Evolutionary conservation across 2,329 filamentous ascomycete species (phyloP).

Genomic region (Scorias spongiosa): DNA sequence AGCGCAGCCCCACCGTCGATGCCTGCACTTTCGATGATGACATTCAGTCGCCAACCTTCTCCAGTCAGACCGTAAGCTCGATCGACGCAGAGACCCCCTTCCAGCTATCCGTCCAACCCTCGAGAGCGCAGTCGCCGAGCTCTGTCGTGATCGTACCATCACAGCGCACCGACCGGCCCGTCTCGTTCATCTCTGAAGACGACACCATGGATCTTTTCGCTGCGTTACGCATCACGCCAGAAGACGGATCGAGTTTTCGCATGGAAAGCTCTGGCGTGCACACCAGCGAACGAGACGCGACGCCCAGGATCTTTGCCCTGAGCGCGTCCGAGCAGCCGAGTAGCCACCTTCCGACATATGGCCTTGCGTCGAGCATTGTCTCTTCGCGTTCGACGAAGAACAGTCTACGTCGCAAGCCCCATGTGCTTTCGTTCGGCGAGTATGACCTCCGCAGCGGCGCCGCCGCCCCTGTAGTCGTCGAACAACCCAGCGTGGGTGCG

Average conservation of each 20-base stretch:
- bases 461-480: neutral
- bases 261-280: no score
- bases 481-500: neutral
- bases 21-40: slow-evolving; percentile 2
- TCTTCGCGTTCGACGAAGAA: neutral
- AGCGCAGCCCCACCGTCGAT: neutral
- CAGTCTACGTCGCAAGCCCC: neutral
- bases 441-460: neutral
- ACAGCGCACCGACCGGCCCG: neutral
- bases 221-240: neutral
- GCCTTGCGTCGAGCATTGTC: neutral
- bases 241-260: no score
- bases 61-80: slow-evolving; percentile 17
- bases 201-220: neutral
- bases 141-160: neutral
- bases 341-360: neutral
- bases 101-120: slow-evolving; percentile 8
- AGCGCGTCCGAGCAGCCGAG: neutral
- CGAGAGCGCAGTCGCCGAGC: neutral
- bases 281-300: no score
- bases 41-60: slow-evolving; percentile 19
- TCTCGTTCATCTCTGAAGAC: neutral
- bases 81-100: slow-evolving; percentile 12
- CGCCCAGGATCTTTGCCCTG: no score
- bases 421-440: neutral